phyloP scores from a whole-genome alignment of 495 filamentous ascomycete genomes.

The Podospora anserina region DNA sequence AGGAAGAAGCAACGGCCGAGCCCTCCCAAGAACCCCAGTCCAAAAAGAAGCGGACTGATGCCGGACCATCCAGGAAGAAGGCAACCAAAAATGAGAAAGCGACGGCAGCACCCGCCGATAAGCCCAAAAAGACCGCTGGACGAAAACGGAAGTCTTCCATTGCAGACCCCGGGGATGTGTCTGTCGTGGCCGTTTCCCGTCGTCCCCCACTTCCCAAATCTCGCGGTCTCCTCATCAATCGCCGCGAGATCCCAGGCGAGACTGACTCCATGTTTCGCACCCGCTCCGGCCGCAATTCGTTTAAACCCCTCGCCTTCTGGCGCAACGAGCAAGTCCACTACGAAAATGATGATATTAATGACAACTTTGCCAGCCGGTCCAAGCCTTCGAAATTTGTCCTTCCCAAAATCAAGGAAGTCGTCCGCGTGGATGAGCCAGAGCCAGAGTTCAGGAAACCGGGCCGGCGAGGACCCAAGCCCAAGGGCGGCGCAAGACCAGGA shows the following conservation, averaged over 20 bases:
- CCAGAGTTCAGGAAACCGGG: constrained; percentile 8
- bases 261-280: constrained; percentile 50
- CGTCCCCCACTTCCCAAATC: constrained; percentile 53
- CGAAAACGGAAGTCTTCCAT: constrained; percentile 43
- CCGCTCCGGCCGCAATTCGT: constrained; percentile 52
- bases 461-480: background rate
- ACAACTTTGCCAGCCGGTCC: constrained; percentile 30
- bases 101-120: constrained; percentile 26
- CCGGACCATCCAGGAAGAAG: constrained; percentile 2
- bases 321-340: constrained; percentile 74
- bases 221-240: constrained; percentile 66
- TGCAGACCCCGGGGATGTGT: constrained; percentile 36
- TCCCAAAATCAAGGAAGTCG: constrained; percentile 67
- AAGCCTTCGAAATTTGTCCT: constrained; percentile 50
- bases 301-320: constrained; percentile 85
- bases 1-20: constrained; percentile 17
- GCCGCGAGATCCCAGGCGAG: constrained; percentile 59
- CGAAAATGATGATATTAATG: constrained; percentile 51
- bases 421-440: constrained; percentile 65
- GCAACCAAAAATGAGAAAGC: constrained; percentile 11
- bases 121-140: constrained; percentile 28
- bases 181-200: constrained; percentile 38
- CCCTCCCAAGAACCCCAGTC: constrained; percentile 18
- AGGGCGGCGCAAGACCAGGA: constrained; percentile 9
- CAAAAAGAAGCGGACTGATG: constrained; percentile 18